Evolutionary conservation across 1,284 basidiomycete genomes (phyloP), one percentile per base, ranked within the genome.

Genomic region (Cryptococcus sp.): DNA sequence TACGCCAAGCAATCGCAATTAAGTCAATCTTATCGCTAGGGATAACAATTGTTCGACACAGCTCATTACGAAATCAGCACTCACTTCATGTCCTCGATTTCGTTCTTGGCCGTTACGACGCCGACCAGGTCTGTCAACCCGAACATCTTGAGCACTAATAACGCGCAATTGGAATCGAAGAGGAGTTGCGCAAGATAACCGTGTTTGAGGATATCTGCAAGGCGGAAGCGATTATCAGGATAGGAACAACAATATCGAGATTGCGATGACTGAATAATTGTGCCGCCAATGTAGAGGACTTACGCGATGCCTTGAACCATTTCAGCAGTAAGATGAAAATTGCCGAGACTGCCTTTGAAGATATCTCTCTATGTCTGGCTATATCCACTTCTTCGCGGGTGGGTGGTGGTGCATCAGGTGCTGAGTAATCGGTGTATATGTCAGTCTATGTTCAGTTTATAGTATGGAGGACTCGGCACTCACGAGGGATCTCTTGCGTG

Each of bases 241-340:
- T 55, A 16, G 15, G 6, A 53, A 52, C 17, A 17, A 19, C 11
- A 22, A 15, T 11, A 43, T 20, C n/a, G 27, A 4, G 2, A 35
- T 35, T 35, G 5, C 30, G 13, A 35, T 35, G 10, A 35, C n/a
- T 13, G 5, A 35, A 13, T 3, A n/a, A 16, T 20, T 6, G 30
- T 11, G 22, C 16, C 3, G 20, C 46, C 39, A 25, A 48, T 45
- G 47, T 27, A 10, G 25, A 47, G 1, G 1, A 83, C 89, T 76
- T 66, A 94, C 93, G 93, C 52, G 93, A 96, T 38, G 90, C 90
- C 78, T 98, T 99, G 84, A 98, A 97, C 96, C 96, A 99, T 75
- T 97, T 97, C 64, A 99, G 78, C 3, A 89, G 85, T 42, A 98
- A 80, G 1, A 99, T 81, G 17, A 99, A 77, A 63, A 99, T 96